Conservation (phyloP, 768 basidiomycete species). For the Porphyrellus cyaneotinctus region DNA sequence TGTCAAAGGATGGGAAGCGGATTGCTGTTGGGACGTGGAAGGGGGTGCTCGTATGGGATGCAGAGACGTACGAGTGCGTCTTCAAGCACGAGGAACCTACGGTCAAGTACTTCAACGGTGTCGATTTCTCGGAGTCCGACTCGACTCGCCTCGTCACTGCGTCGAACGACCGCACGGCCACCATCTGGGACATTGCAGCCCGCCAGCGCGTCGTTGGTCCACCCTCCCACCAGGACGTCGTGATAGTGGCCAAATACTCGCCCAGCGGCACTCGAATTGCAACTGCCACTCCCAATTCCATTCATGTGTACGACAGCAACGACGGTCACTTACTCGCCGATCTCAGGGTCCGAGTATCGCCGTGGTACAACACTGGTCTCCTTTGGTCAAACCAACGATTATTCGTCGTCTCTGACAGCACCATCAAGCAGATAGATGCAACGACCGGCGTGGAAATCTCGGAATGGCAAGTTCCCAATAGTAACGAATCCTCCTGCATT, state of each 20-base stretch:
- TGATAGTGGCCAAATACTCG: neutral
- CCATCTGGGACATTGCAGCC: neutral
- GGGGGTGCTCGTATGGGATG: neutral
- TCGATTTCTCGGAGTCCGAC: neutral
- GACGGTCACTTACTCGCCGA: neutral
- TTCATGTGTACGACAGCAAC: neutral
- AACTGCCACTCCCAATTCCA: neutral
- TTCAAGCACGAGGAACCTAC: neutral
- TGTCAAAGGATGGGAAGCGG: slow-evolving; percentile 4
- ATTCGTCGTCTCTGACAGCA: neutral
- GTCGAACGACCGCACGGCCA: neutral
- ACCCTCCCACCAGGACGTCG: neutral
- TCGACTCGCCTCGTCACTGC: neutral
- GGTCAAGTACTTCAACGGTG: neutral
- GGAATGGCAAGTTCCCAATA: neutral
- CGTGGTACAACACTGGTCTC: neutral
- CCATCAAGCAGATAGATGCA: neutral
- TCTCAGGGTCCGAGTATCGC: neutral
- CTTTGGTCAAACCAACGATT: neutral
- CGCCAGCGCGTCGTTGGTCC: neutral
- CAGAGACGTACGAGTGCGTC: neutral
- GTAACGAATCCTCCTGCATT: neutral
- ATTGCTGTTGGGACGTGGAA: slow-evolving; percentile 2
- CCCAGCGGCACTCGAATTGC: neutral
- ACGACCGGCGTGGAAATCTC: neutral